phyloP scores from a whole-genome alignment of 257 asterid genomes.

The Rhazya stricta region DNA sequence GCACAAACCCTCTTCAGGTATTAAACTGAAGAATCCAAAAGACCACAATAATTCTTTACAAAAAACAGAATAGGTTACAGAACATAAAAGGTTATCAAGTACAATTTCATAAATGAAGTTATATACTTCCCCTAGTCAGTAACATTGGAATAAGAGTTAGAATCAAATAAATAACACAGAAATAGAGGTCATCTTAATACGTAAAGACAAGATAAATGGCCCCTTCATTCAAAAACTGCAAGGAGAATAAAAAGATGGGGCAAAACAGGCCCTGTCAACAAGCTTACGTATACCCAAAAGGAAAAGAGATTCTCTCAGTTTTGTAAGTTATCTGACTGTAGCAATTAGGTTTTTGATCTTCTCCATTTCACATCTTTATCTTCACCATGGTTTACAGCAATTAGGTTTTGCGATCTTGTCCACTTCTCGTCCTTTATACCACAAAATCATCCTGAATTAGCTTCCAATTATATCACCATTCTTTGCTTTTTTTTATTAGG shows the following conservation, averaged over 20 bases:
- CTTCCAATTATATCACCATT: neutral
- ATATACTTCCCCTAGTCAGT: neutral
- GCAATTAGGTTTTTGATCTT: neutral
- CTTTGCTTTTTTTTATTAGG: neutral
- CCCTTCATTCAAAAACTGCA: neutral
- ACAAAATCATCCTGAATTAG: neutral
- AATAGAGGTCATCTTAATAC: neutral
- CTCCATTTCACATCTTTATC: neutral
- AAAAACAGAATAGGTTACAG: neutral
- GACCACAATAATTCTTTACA: neutral
- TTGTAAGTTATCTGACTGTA: neutral
- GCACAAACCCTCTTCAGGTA: neutral
- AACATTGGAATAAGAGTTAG: neutral
- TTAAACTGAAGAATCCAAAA: neutral
- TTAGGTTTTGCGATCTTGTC: neutral
- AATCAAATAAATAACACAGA: neutral
- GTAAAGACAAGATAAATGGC: neutral
- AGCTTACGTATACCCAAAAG: neutral
- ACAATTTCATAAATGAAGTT: neutral
- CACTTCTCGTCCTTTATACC: neutral
- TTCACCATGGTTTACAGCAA: neutral
- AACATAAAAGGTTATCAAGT: neutral
- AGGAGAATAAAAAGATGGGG: neutral
- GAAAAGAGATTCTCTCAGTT: neutral
- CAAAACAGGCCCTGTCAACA: neutral